These are phyloP conservation scores for Suhomyces faveliae DNA, from an alignment of 805 yeast species.

Conservation along the genomic window DNA sequence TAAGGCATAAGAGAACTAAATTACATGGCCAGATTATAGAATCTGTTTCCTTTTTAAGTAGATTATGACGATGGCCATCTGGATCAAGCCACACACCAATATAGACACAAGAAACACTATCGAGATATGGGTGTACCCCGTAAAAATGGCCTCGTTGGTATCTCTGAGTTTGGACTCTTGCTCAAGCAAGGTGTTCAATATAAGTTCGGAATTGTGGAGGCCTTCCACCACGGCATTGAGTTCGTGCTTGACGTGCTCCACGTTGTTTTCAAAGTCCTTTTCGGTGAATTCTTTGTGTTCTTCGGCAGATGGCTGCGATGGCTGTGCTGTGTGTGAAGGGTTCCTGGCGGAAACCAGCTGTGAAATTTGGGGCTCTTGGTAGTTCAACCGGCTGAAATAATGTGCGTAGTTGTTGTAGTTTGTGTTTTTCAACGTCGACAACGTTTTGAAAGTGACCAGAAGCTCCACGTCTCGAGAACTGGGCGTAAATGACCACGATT, in stretches of 20 bases:
- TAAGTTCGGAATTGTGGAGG: conserved; percentile 27
- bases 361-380: background rate
- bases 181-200: conserved; percentile 27
- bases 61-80: conserved; percentile 29
- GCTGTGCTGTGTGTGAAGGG: background rate
- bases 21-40: conserved; percentile 13
- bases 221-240: conserved; percentile 31
- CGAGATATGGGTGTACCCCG: conserved; percentile 31
- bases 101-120: conserved; percentile 27
- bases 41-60: conserved; percentile 28
- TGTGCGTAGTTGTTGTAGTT: conserved; percentile 37
- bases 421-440: conserved; percentile 32
- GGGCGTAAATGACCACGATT: conserved; percentile 43
- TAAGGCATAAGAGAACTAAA: conserved; percentile 9
- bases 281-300: conserved; percentile 22
- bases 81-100: conserved; percentile 29
- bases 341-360: background rate
- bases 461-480: conserved; percentile 31
- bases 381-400: conserved; percentile 26
- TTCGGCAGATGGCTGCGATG: background rate
- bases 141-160: conserved; percentile 38
- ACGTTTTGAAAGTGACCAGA: conserved; percentile 34
- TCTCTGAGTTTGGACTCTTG: conserved; percentile 37
- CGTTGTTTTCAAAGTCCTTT: conserved; percentile 32
- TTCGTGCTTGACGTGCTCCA: conserved; percentile 29